Base-by-base conservation (phyloP, 2,329 filamentous ascomycete genomes). In the Penicillium sp. region DNA sequence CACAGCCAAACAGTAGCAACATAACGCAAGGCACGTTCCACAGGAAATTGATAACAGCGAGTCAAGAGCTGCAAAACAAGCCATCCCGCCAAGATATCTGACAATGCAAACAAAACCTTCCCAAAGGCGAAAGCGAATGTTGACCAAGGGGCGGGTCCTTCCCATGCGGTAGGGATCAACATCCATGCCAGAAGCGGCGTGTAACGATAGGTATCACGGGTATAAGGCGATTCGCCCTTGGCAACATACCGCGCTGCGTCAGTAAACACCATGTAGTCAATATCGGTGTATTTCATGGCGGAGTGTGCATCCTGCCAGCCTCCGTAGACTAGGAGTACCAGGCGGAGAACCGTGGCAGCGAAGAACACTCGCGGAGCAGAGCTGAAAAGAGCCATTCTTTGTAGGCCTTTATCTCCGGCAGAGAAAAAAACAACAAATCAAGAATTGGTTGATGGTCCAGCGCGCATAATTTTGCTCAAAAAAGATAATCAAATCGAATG, bases 201-300 rank as follows among this genome's bases (percentile, higher is more conserved):
- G 78, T 99, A 99, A 56, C 94, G 89, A 78, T 99, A 99, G 0
- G 94, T 99, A 68, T 94, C 93, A 50, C 94, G 86, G 39, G 83
- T 82, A 72, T 99, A 99, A 1, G 94, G 94, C 0, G 89, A 90
- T 44, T 77, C 75, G 3, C 83, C 83, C n/a, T 75, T 78, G 3
- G 86, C 77, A 41, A 90, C 77, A 73, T 89, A 93, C 60, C 89
- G 88, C 2, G 94, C 85, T 24, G 94, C 94, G 72, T 97, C 93
- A 45, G 94, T 97, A 79, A 99, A 99, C 72, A 99, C 94, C 61
- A 92, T 86, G 76, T 99, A 99, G 80, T 99, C 94, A 66, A 99
- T 97, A 75, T 99, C 94, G 48, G 94, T 99, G 79, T 97, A 99
- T 77, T 97, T 97, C 69, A 99, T 78, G 13, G 93, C 87, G 7